Conservation (phyloP, 345 rosid species). For the Corchorus capsularis region DNA sequence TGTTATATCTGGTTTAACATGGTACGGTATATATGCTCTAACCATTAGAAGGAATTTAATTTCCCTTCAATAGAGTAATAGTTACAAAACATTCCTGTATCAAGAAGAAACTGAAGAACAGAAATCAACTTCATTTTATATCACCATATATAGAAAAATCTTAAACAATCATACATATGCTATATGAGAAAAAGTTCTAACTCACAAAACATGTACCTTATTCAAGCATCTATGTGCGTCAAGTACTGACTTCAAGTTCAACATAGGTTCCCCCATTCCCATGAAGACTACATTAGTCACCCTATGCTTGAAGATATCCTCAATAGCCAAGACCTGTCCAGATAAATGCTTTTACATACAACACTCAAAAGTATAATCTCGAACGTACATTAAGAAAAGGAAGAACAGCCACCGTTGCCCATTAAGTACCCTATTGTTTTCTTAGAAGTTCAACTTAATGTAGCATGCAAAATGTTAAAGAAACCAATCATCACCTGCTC, state of each 20-base stretch:
- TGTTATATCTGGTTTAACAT: background rate
- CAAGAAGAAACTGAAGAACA: background rate
- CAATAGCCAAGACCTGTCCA: constrained; percentile 81
- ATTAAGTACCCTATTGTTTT: background rate
- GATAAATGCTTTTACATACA: constrained; percentile 14
- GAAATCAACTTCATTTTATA: background rate
- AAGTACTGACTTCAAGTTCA: constrained; percentile 87
- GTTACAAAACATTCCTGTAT: background rate
- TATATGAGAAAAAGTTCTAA: background rate
- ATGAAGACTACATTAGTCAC: constrained; percentile 96
- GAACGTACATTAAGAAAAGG: background rate
- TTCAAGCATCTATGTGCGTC: constrained; percentile 92
- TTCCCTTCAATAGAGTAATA: background rate
- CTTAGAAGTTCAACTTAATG: background rate
- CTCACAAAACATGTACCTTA: constrained; percentile 50
- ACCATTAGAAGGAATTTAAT: background rate
- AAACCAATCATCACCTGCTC: constrained; percentile 62
- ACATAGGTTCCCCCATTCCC: constrained; percentile 99
- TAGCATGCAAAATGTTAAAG: constrained; percentile 2
- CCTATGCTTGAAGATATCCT: constrained; percentile 84
- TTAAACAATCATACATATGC: background rate
- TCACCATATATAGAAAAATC: background rate
- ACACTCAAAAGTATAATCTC: constrained; percentile 11
- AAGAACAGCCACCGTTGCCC: background rate
- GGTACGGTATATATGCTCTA: background rate